A percentile compares a stretch with the other conserved stretches of the same genome.
phyloP scores from a whole-genome alignment of 1,284 basidiomycete species.

The Neonothopanus nambi region DNA sequence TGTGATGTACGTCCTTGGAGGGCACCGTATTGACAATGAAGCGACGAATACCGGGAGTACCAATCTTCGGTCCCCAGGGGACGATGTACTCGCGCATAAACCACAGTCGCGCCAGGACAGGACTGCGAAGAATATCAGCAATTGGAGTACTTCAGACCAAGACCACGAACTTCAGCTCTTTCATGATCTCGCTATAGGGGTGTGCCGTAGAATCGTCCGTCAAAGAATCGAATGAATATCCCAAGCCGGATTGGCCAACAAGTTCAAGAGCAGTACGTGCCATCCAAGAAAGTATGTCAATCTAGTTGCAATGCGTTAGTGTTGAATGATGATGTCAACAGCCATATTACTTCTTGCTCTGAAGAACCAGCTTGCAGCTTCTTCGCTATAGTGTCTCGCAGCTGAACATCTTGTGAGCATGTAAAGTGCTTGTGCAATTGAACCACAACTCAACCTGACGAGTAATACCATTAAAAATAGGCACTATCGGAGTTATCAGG shows the following conservation, averaged over 20 bases:
- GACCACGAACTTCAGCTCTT: conserved; percentile 25
- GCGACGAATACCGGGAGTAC: conserved; percentile 35
- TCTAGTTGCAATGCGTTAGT: background rate
- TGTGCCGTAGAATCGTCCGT: conserved; percentile 24
- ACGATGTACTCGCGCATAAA: conserved; percentile 28
- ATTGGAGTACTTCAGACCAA: background rate
- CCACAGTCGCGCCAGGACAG: conserved; percentile 14
- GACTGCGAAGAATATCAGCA: background rate
- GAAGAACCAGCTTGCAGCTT: background rate
- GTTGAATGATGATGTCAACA: background rate
- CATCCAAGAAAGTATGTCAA: conserved; percentile 18
- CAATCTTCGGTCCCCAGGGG: conserved; percentile 33
- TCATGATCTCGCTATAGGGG: conserved; percentile 31
- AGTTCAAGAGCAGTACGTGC: conserved; percentile 25
- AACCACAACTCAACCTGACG: background rate
- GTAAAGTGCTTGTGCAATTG: background rate
- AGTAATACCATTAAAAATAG: conserved; percentile 9
- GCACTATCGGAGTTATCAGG: conserved; percentile 14
- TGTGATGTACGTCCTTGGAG: conserved; percentile 30
- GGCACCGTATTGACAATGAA: conserved; percentile 37
- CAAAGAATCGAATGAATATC: conserved; percentile 42
- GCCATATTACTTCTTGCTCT: background rate
- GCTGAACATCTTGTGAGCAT: background rate
- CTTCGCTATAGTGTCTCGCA: background rate
- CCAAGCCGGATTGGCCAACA: conserved; percentile 34